Evolutionary conservation across 2,329 filamentous ascomycete genomes (phyloP), one percentile per base, ranked within the genome.

Genomic region (Mycogone perniciosa): DNA sequence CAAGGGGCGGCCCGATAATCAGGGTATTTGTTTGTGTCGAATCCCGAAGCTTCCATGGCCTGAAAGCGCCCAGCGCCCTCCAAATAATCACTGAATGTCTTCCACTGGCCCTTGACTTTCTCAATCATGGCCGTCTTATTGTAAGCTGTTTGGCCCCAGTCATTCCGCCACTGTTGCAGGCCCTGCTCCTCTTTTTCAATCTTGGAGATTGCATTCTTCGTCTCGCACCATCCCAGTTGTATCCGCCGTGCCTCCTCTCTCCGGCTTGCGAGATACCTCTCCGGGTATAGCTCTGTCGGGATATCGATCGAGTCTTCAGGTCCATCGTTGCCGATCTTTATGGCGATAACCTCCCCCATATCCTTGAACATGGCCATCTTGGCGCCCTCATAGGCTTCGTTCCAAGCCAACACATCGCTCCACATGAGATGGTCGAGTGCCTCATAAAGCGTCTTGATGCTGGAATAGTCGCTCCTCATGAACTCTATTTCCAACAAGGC

Each of bases 211-310:
- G 57, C 60, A 31, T 54, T 57, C 47, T 67, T 69, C 4, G 63
- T 66, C 13, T 66, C 59, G 35, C 60, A 61, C 64, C 62, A 68
- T 1, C 60, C 67, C 9, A 54, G 52, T 53, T 75, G 72, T 39
- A 80, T 76, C 6, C 69, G 67, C 7, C 71, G 54, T 10, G 77
- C 74, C 47, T 76, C 71, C 8, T 74, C 65, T 49, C 71, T 73
- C 10, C 72, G 70, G 8, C 58, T 63, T 44, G 67, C 64, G 46
- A 78, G 62, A 51, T 81, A 82, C n/a, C 71, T 73, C 60, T 81
- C 78, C 1, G 76, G 73, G 56, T 79, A 81, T 54, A 80, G 72
- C 9, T 73, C 64, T 39, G 66, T 63, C 5, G 79, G 79, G 33
- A 82, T 72, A 4, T 79, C 74, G 39, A 79, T 67, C 3, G 68